Conservation (phyloP, 2,329 filamentous ascomycete species). For the Phialophora tarda region DNA sequence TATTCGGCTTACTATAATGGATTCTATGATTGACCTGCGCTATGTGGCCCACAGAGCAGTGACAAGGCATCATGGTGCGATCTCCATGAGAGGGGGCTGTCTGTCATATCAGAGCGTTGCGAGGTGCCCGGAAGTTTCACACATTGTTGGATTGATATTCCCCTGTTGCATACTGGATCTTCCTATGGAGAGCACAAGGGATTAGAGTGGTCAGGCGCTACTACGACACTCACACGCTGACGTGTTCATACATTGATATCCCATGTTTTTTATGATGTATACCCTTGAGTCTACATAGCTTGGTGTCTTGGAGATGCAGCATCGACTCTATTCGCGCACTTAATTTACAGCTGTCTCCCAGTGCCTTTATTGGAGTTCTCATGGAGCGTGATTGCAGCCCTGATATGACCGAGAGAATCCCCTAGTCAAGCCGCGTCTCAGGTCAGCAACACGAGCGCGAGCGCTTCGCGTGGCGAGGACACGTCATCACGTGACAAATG, state of each 20-base stretch:
- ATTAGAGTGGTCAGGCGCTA: not conserved
- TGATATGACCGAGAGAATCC: too few relatives aligned
- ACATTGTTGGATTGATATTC: not conserved
- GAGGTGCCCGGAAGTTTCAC: not conserved
- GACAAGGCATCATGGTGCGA: not conserved
- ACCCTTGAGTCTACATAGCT: not conserved
- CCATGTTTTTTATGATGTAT: not conserved
- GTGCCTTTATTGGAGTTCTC: not conserved
- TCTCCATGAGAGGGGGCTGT: not conserved
- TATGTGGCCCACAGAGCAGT: not conserved
- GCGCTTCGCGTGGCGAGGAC: not conserved
- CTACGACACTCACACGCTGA: not conserved
- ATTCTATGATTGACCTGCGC: not conserved
- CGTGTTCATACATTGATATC: not conserved
- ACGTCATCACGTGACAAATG: not conserved
- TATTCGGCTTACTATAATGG: constrained; percentile 15
- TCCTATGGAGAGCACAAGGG: not conserved
- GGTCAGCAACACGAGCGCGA: too few relatives aligned
- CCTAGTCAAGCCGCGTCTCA: too few relatives aligned
- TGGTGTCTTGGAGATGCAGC: not conserved
- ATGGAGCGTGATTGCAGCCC: too few relatives aligned
- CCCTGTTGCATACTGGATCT: not conserved
- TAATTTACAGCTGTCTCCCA: not conserved
- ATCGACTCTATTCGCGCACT: not conserved
- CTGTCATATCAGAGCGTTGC: not conserved